Base-by-base conservation (phyloP, 805 yeast species). In the Spathaspora boniae region DNA sequence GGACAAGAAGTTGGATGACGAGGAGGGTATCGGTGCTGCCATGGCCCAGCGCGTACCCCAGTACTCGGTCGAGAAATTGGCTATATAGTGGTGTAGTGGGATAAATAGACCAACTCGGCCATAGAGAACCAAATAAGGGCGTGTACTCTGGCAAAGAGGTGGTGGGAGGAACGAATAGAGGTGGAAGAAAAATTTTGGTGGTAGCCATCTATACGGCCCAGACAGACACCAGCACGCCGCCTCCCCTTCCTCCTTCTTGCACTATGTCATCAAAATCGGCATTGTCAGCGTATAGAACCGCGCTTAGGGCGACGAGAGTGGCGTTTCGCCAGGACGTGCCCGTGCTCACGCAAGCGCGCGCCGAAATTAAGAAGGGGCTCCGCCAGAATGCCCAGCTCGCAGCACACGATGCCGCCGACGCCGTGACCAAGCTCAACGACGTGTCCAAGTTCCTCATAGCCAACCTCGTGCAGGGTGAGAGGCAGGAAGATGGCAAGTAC, bases 401-500 rank as follows among this genome's bases (percentile, higher is more conserved):
- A 35, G 48, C 55, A 33, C 53, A 62, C 44, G 33, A 48, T 29
- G 45, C 46, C 6, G 45, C 44, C 9, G 60, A 80, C 31, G 76
- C 73, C 36, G 72, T 77, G 24, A 57, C 64, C 11, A 66, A 74
- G 37, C 62, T 88, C 40, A 73, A 80, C 35, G 89, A 81, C 12
- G 82, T 91, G n/a, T 77, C 89, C 1, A 54, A 57, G 26, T 82
- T 88, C 44, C 65, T 91, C 39, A 67, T 74, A 32, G 67, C 71
- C 40, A 91, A 91, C 56, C 69, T 91, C n/a, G 97, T 91, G 3
- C 98, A 91, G 61, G 98, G 95, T 6, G 66, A 61, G 42, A 71
- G 62, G 47, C 57, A 65, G 34, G 64, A 57, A 2, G 64, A 64
- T 11, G 72, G 67, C 2, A 71, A 63, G 32, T 76, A 69, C 51